Conservation (phyloP, 108 stramenopile species). For the Cylindrotheca closterium region DNA sequence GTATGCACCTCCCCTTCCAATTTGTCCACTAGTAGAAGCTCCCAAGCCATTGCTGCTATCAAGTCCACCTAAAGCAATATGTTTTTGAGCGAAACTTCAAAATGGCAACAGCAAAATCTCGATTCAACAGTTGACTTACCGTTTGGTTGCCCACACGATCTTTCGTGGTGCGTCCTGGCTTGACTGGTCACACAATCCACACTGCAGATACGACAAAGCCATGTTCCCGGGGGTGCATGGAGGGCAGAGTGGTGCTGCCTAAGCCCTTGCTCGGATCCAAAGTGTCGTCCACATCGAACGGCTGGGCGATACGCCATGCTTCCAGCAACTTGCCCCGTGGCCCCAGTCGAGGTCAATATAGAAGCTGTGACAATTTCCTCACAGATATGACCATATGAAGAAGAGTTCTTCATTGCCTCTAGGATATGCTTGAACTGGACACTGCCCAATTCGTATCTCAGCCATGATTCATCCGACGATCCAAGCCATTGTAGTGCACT, state of each 20-base stretch:
- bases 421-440: conserved; percentile 56
- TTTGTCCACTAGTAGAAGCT: background rate
- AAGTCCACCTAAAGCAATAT: background rate
- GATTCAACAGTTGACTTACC: conserved; percentile 14
- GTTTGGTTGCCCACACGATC: conserved; percentile 60
- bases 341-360: conserved; percentile 66
- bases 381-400: conserved; percentile 64
- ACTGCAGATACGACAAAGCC: conserved; percentile 83
- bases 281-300: conserved; percentile 72
- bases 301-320: conserved; percentile 66
- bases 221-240: conserved; percentile 86
- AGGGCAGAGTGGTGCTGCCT: conserved; percentile 72
- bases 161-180: conserved; percentile 81
- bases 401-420: conserved; percentile 47
- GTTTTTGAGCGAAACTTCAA: too few species aligned
- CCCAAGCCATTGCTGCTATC: conserved; percentile 24
- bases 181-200: conserved; percentile 81
- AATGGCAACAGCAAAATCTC: background rate
- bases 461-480: conserved; percentile 36
- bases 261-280: conserved; percentile 77
- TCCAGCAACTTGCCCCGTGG: conserved; percentile 67
- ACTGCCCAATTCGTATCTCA: conserved; percentile 69
- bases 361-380: conserved; percentile 83
- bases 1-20: background rate
- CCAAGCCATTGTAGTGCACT: conserved; percentile 66